Evolutionary conservation across 1,284 basidiomycete species (phyloP), one percentile per base, ranked within the genome.

Genomic region (Papiliotrema laurentii): DNA sequence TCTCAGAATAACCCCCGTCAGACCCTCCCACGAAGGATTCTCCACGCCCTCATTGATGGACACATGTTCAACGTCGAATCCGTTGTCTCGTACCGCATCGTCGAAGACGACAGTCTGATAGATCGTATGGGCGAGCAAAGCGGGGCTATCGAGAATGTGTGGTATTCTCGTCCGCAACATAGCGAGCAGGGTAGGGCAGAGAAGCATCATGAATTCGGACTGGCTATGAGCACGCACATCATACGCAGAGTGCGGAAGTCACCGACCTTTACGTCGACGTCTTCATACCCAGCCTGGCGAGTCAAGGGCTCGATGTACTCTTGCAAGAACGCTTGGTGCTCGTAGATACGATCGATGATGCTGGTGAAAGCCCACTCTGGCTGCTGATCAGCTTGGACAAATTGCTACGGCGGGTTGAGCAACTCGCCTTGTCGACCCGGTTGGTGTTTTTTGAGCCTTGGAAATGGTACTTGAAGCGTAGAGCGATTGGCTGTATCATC

Each of bases 361-460:
- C 97, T 89, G 2, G 89, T 86, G 61, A 98, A 87, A 61, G 89
- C 97, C 90, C 94, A 98, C 71, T 97, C 96, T 1, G 94, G 94
- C 87, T 92, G 63, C 21, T 48, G 24, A 36, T 33, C 33, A 36
- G 22, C n/a, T 21, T 22, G 30, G 24, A 36, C n/a, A n/a, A n/a
- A n/a, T n/a, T n/a, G n/a, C n/a, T n/a, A n/a, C n/a, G n/a, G n/a
- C n/a, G n/a, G n/a, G n/a, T n/a, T n/a, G n/a, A n/a, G n/a, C n/a
- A n/a, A 59, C 68, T 25, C 39, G 86, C 89, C 81, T 96, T 98
- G 76, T 97, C 94, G 5, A 94, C 73, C 41, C 90, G 80, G 71
- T 97, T 98, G 0, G 94, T 98, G 54, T 84, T 81, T 30, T 89
- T 79, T 13, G 81, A 78, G 0, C 87, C 83, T 55, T 97, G 91